Evolutionary conservation across 441 rosid species (phyloP).

Genomic region (Populus tomentosa): DNA sequence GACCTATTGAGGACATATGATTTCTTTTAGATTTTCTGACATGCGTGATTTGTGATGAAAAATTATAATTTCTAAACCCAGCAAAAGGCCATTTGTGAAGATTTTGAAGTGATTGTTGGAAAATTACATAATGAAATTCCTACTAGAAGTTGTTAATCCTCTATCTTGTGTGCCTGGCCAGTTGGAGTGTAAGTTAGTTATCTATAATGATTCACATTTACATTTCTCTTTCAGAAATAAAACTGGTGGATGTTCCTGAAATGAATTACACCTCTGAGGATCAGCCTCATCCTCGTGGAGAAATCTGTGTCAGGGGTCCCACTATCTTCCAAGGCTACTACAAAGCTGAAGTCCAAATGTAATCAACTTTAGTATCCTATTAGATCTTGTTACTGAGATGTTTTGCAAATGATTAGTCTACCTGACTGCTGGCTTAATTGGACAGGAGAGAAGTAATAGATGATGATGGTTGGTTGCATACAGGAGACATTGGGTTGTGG

Average conservation of each 20-base stretch:
- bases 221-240: conserved; percentile 59
- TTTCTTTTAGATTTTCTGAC: too few species aligned
- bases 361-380: conserved; percentile 18
- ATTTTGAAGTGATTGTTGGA: too few species aligned
- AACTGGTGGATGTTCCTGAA: conserved; percentile 96
- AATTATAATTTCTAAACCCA: too few species aligned
- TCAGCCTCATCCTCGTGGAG: conserved; percentile 92
- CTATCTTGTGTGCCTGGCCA: background rate
- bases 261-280: conserved; percentile 92
- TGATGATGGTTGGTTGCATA: conserved; percentile 94
- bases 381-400: conserved; percentile 16
- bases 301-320: conserved; percentile 98
- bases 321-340: conserved; percentile 73
- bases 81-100: too few species aligned
- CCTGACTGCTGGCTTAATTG: conserved; percentile 15
- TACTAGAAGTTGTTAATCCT: background rate
- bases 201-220: background rate
- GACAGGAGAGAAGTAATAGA: conserved; percentile 85
- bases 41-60: too few species aligned
- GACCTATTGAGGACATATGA: too few species aligned
- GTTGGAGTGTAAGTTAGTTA: background rate
- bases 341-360: conserved; percentile 94
- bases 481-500: conserved; percentile 97
- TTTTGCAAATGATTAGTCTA: conserved; percentile 3
- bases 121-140: too few species aligned